Conservation (phyloP, 1,139 yeast genomes). For the Kodamaea sp. region DNA sequence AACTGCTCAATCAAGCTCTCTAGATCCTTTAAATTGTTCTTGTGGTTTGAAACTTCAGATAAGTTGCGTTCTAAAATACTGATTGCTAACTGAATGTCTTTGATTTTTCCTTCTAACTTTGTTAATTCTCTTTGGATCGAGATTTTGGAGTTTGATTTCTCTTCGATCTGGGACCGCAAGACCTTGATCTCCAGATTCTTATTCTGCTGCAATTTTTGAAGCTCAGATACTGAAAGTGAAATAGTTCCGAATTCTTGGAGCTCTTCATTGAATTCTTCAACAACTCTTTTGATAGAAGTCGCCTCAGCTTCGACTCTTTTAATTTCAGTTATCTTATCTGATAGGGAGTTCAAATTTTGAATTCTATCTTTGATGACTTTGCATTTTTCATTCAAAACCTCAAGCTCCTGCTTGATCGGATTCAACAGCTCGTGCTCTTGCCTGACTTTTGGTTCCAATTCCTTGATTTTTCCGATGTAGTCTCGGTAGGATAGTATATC, state of each 20-base stretch:
- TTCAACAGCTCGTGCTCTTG: slow-evolving; percentile 5
- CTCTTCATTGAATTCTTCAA: slow-evolving; percentile 39
- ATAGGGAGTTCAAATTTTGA: slow-evolving; percentile 17
- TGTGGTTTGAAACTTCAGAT: slow-evolving; percentile 36
- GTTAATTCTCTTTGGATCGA: slow-evolving; percentile 46
- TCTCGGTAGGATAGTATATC: slow-evolving; percentile 31
- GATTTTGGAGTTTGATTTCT: slow-evolving; percentile 52
- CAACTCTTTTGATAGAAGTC: slow-evolving; percentile 28
- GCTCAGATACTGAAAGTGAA: slow-evolving; percentile 44
- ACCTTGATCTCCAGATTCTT: slow-evolving; percentile 45
- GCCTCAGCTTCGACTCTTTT: slow-evolving; percentile 39
- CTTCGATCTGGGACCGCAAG: slow-evolving; percentile 45
- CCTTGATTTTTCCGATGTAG: slow-evolving; percentile 10
- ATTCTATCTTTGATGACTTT: slow-evolving; percentile 12
- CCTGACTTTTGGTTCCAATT: slow-evolving; percentile 16
- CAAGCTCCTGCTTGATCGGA: slow-evolving; percentile 8
- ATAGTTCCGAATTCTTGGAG: slow-evolving; percentile 35
- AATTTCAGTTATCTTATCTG: slow-evolving; percentile 38
- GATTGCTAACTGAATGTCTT: slow-evolving; percentile 57
- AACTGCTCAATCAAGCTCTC: slow-evolving; percentile 2
- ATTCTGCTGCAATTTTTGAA: slow-evolving; percentile 51
- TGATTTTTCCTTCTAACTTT: slow-evolving; percentile 52
- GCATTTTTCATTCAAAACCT: slow-evolving; percentile 18
- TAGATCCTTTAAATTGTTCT: slow-evolving; percentile 5
- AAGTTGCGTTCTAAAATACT: slow-evolving; percentile 56